Conservation (phyloP, 2,329 filamentous ascomycete species). For the Eutypa lata region DNA sequence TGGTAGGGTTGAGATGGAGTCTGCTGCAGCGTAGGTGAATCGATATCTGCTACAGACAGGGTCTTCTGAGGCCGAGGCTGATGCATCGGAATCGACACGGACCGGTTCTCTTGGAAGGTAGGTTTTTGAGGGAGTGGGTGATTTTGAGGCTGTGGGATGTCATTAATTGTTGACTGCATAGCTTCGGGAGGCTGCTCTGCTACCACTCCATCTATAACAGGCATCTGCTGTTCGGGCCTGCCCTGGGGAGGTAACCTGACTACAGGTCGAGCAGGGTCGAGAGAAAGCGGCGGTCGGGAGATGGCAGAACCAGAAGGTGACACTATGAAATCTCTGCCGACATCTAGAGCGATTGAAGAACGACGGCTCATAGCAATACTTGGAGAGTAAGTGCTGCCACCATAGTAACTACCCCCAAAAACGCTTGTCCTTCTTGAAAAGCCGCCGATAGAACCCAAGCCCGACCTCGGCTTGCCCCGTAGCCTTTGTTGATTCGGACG, state of each 20-base stretch:
- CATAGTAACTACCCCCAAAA: conserved; percentile 66
- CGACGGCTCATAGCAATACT: conserved; percentile 85
- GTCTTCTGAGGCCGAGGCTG: conserved; percentile 94
- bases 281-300: conserved; percentile 61
- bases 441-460: conserved; percentile 63
- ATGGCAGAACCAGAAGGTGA: conserved; percentile 79
- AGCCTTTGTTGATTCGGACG: conserved; percentile 86
- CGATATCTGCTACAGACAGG: conserved; percentile 89
- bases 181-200: conserved; percentile 15
- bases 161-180: conserved; percentile 43
- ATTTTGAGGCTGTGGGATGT: conserved; percentile 54
- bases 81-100: conserved; percentile 69
- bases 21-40: conserved; percentile 64
- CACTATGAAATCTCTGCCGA: conserved; percentile 68
- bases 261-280: conserved; percentile 66
- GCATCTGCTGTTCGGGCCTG: conserved; percentile 25
- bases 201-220: conserved; percentile 20
- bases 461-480: conserved; percentile 70
- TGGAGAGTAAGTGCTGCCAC: conserved; percentile 75
- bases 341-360: conserved; percentile 70
- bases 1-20: conserved; percentile 55
- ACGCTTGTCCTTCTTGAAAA: conserved; percentile 80
- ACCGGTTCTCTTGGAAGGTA: conserved; percentile 53
- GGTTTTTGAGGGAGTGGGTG: conserved; percentile 59
- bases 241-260: conserved; percentile 75